Evolutionary conservation across 345 rosid species (phyloP), one percentile per base, ranked within the genome.

Genomic region (Aquilaria malaccensis): DNA sequence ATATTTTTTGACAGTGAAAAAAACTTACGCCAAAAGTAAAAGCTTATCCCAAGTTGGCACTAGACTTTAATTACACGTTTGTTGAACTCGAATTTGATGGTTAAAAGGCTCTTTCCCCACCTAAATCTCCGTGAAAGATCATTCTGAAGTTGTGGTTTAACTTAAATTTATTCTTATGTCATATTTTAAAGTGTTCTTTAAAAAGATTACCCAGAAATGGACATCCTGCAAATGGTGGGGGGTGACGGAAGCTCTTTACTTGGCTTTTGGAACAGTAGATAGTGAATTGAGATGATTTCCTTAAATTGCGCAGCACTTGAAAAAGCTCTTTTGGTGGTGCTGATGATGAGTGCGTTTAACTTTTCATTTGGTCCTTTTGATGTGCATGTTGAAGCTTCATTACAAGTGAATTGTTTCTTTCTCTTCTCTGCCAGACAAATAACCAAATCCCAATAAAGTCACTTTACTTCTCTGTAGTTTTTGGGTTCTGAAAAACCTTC

Each of bases 281-380:
- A 37, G 43, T 37, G 43, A 37, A 37, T 22, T 4, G 43, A 37
- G 43, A 58, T 65, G 55, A 11, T 50, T 60, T 55, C 81, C 75
- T 60, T 56, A 72, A 72, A 74, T 74, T 72, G 72, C 77, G 71
- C 72, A 56, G n/a, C 52, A 45, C 67, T 64, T 69, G 64, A 37
- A 15, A n/a, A 45, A 53, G 61, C 71, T 47, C 70, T 64, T 58
- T 63, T n/a, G 62, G 7, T 37, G 43, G 7, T 47, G 73, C 63
- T 58, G 50, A 41, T 37, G 50, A 66, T 66, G 74, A 57, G 63
- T 60, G 47, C 56, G 7, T 69, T 10, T 50, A 46, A 48, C 57
- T 43, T 33, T 6, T 55, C 15, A 33, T 48, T 7, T 46, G 65
- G 56, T 45, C 11, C 22, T 45, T 51, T 14, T 68, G 9, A 57